Evolutionary conservation across 768 basidiomycete genomes (phyloP), one percentile per base, ranked within the genome.

Genomic region (Termitomyces eurrhizus): DNA sequence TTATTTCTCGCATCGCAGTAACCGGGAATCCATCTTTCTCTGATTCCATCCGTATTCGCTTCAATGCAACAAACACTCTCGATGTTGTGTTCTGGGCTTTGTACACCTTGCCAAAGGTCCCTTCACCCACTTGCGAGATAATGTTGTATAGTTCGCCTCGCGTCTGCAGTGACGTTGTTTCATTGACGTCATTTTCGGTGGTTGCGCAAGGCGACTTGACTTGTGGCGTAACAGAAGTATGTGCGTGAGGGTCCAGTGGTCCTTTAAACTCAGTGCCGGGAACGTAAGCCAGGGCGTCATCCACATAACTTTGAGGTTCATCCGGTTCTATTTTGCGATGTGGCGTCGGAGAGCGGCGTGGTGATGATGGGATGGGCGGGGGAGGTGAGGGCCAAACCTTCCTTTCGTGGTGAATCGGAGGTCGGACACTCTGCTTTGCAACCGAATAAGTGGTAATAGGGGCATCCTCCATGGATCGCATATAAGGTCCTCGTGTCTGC

Each of bases 1-100:
- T 99, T 75, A 99, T 98, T 75, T 99, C 97, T 52, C 97, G 85
- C 90, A 98, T 96, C 0, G 97, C 95, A 33, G 97, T 99, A 7
- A 99, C 93, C 14, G 97, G 97, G 73, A 99, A 99, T 0, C 97
- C 97, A 70, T 99, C 97, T 68, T 85, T 87, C 75, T 99, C 97
- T 6, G 90, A 83, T 72, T 99, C 97, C 95, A 99, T 97, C 46
- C 95, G 84, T 69, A 99, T 98, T 56, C 95, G 85, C 78, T 99
- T 99, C 64, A 99, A 75, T 18, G 97, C 97, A 42, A 98, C 95
- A 62, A 88, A 78, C 13, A 80, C 71, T 41, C 86, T 88, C n/a
- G 85, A 89, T 52, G 88, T 78, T 11, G 83, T 86, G 65, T 96
- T 95, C 61, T 86, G 83, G 3, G 96, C 96, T 74, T 99, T 99